These are phyloP conservation scores for Vitis riparia DNA, from an alignment of 164 flowering plant species.

Conservation along the genomic window DNA sequence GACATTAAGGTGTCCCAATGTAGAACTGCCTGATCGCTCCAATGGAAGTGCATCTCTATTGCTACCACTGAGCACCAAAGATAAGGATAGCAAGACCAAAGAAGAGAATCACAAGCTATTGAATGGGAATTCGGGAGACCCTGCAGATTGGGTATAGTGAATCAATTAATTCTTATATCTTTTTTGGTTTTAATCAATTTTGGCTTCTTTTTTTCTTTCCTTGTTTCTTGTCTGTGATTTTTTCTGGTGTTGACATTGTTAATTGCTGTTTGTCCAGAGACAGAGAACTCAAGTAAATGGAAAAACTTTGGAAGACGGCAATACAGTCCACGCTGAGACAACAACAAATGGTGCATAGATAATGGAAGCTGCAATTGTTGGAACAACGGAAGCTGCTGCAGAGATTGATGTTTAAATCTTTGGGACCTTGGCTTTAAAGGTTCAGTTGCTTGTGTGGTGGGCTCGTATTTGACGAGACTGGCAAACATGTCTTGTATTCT, in stretches of 20 bases:
- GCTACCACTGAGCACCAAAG: constrained; percentile 69
- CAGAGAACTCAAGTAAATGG: constrained; percentile 77
- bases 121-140: constrained; percentile 82
- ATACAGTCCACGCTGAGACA: constrained; percentile 44
- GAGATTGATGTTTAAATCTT: constrained; percentile 6
- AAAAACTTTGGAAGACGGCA: constrained; percentile 65
- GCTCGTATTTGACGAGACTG: constrained; percentile 7
- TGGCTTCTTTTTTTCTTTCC: no score
- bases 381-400: background rate
- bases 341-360: constrained; percentile 60
- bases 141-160: constrained; percentile 64
- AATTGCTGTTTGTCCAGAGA: constrained; percentile 43
- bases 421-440: constrained; percentile 1
- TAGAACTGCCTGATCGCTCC: constrained; percentile 85
- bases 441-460: constrained; percentile 4
- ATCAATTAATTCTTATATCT: background rate
- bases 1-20: constrained; percentile 8
- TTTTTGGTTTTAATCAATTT: background rate
- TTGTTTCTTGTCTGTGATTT: background rate
- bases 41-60: constrained; percentile 37
- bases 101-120: constrained; percentile 81
- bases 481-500: constrained; percentile 16
- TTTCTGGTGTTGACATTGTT: background rate
- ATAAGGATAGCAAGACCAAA: constrained; percentile 60
- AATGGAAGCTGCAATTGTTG: constrained; percentile 5